phyloP scores from a whole-genome alignment of 2,329 filamentous ascomycete species.

The Verticillium albo-atrum region DNA sequence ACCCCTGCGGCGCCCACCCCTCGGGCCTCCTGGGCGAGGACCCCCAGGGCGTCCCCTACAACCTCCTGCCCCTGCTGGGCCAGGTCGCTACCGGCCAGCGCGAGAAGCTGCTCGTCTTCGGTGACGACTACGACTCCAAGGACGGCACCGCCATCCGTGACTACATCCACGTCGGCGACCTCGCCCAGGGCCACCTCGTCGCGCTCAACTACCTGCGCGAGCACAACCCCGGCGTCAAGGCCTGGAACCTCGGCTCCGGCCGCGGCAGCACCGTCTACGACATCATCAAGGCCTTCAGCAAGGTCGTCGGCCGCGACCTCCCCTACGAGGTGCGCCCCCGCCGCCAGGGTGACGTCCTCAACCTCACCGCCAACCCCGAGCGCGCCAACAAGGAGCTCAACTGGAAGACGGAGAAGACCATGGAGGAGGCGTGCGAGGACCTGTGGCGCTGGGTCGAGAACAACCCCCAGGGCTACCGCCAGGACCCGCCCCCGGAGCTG shows the following conservation, averaged over 20 bases:
- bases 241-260: slow-evolving; percentile 95
- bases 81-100: slow-evolving; percentile 95
- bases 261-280: slow-evolving; percentile 94
- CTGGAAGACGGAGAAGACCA: slow-evolving; percentile 86
- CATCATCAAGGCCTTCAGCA: slow-evolving; percentile 92
- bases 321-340: slow-evolving; percentile 82
- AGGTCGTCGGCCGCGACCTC: slow-evolving; percentile 79
- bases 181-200: slow-evolving; percentile 79
- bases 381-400: slow-evolving; percentile 83
- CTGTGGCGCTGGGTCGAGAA: slow-evolving; percentile 97
- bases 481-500: slow-evolving; percentile 81
- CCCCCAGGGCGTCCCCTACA: slow-evolving; percentile 91
- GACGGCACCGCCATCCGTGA: slow-evolving; percentile 95
- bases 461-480: slow-evolving; percentile 91
- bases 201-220: slow-evolving; percentile 87
- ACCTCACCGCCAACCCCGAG: slow-evolving; percentile 87
- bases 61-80: slow-evolving; percentile 87
- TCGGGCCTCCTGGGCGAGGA: slow-evolving; percentile 98
- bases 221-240: slow-evolving; percentile 81
- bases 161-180: slow-evolving; percentile 95
- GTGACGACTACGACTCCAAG: slow-evolving; percentile 85
- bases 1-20: slow-evolving; percentile 91
- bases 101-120: slow-evolving; percentile 91
- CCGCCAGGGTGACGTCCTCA: slow-evolving; percentile 83
- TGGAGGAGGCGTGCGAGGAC: slow-evolving; percentile 91